Evolutionary conservation across 176 grass and related monocot species (phyloP).

Genomic region (Cenchrus americanus): DNA sequence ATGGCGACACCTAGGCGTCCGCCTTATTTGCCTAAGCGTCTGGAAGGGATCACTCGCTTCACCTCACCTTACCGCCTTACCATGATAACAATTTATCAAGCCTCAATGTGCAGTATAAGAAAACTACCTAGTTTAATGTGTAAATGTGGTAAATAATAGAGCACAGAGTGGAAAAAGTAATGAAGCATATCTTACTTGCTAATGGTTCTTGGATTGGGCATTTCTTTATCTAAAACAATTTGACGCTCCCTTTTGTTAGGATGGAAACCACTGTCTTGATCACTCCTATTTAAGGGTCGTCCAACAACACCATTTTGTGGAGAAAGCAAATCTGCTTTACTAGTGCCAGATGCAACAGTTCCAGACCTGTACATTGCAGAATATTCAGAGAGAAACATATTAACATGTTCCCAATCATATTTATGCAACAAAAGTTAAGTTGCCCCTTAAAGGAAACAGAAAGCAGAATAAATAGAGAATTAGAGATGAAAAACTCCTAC

Average conservation of each 20-base stretch:
- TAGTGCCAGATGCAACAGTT: conserved; percentile 43
- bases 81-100: neutral
- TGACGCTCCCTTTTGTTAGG: conserved; percentile 72
- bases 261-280: conserved; percentile 66
- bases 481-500: conserved; percentile 37
- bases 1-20: too few relatives aligned
- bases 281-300: conserved; percentile 63
- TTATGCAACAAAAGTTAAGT: conserved; percentile 9
- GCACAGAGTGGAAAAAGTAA: conserved; percentile 16
- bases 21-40: too few relatives aligned
- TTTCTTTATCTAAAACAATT: conserved; percentile 63
- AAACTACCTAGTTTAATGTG: conserved; percentile 3
- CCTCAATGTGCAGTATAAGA: conserved; percentile 19
- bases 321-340: conserved; percentile 73
- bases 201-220: conserved; percentile 54
- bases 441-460: neutral
- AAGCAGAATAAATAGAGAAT: conserved; percentile 41
- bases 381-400: conserved; percentile 26
- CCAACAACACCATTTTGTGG: conserved; percentile 62
- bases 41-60: too few relatives aligned
- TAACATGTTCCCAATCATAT: conserved; percentile 9
- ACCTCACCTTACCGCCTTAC: too few relatives aligned
- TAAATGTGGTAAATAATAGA: conserved; percentile 17
- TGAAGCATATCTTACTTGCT: conserved; percentile 75
- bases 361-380: conserved; percentile 65